Evolutionary conservation across 169 alveolate species (phyloP).

Genomic region (Eimeria tenella): DNA sequence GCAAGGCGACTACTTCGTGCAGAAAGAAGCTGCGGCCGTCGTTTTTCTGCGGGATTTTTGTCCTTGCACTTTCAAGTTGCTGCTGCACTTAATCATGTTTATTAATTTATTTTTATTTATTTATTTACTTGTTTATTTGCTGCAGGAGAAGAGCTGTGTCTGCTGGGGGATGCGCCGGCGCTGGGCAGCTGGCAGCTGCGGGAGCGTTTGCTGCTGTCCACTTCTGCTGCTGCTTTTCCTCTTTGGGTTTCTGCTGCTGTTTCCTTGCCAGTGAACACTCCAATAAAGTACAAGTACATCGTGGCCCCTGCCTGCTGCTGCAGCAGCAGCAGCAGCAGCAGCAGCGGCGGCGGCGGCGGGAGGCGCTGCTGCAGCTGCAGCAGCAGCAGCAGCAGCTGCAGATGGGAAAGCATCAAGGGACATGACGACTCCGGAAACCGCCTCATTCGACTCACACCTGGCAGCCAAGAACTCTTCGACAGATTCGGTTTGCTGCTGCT

Average conservation of each 20-base stretch:
- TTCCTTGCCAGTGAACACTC: not conserved
- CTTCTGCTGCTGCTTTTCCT: not conserved
- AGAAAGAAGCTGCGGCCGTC: too few relatives aligned
- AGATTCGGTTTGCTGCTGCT: too few relatives aligned
- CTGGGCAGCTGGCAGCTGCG: too few relatives aligned
- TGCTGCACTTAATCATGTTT: too few relatives aligned
- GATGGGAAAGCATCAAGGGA: not conserved
- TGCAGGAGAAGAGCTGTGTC: too few relatives aligned
- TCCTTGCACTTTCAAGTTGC: too few relatives aligned
- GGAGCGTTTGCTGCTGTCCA: not conserved
- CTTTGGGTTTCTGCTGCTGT: not conserved
- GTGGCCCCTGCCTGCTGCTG: not conserved
- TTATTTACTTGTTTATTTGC: too few relatives aligned
- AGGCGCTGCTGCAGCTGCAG: not conserved
- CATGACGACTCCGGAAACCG: not conserved
- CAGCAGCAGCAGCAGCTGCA: not conserved
- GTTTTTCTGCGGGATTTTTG: too few relatives aligned
- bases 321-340: not conserved
- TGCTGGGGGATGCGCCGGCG: too few relatives aligned
- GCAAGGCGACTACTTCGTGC: too few relatives aligned
- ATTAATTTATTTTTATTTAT: too few relatives aligned
- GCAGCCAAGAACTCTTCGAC: not conserved
- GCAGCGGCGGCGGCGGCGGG: not conserved
- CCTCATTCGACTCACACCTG: not conserved
- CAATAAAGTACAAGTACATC: not conserved